Evolutionary conservation across 768 basidiomycete genomes (phyloP).

Genomic region (Amanita pallidorosea): DNA sequence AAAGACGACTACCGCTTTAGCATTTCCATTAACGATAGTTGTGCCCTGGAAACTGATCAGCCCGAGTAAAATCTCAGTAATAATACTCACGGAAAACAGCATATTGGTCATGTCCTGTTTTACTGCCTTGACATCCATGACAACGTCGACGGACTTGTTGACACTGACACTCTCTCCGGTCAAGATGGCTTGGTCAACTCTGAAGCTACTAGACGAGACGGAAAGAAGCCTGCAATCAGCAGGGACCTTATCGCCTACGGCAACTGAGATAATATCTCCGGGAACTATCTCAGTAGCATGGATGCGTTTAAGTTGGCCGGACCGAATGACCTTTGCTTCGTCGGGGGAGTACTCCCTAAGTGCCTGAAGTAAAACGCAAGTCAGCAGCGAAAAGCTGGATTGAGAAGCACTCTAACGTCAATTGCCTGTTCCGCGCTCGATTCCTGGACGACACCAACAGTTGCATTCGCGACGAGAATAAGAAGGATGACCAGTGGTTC

Average conservation of each 20-base stretch:
- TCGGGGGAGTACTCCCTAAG: conserved; percentile 96
- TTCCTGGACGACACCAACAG: conserved; percentile 96
- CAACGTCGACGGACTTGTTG: conserved; percentile 60
- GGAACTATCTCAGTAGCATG: conserved; percentile 89
- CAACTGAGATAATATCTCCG: conserved; percentile 84
- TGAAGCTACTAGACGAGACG: conserved; percentile 86
- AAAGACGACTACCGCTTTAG: conserved; percentile 76
- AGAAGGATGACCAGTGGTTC: conserved; percentile 93
- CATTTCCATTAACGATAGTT: conserved; percentile 89
- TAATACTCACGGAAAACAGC: conserved; percentile 66
- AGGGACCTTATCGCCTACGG: conserved; percentile 92
- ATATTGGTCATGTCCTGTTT: conserved; percentile 99
- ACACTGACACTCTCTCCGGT: conserved; percentile 92
- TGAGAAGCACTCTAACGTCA: conserved; percentile 53
- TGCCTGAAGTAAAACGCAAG: conserved; percentile 41
- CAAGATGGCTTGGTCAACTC: conserved; percentile 92
- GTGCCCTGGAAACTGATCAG: conserved; percentile 53
- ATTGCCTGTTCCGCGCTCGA: conserved; percentile 94
- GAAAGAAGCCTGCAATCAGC: conserved; percentile 89
- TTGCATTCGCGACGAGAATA: conserved; percentile 94
- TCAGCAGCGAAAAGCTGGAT: conserved; percentile 2
- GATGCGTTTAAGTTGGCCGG: conserved; percentile 56
- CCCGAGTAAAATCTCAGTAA: not conserved
- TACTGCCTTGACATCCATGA: conserved; percentile 71
- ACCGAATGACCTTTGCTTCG: conserved; percentile 83